phyloP scores from a whole-genome alignment of 768 basidiomycete genomes.

The Panaeolus cyanescens region DNA sequence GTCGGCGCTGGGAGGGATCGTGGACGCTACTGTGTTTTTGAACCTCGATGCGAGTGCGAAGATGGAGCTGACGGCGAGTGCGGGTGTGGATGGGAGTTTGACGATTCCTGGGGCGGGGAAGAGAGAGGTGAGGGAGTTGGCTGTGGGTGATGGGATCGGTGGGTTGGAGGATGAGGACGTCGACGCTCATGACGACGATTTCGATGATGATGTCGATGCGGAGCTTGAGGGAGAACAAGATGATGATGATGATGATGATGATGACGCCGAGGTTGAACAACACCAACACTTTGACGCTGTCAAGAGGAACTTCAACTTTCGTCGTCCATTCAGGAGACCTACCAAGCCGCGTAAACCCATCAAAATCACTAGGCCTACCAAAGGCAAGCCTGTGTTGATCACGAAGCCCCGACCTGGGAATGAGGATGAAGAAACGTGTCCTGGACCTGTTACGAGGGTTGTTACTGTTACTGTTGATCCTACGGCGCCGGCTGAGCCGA shows the following conservation, averaged over 20 bases:
- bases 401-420: too few species aligned
- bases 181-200: not conserved
- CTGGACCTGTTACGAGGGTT: not conserved
- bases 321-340: not conserved
- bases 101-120: not conserved
- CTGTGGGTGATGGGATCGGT: not conserved
- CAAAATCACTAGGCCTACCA: not conserved
- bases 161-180: not conserved
- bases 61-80: slow-evolving; percentile 28
- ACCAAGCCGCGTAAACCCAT: not conserved
- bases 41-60: slow-evolving; percentile 39
- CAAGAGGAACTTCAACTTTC: not conserved
- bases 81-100: slow-evolving; percentile 3
- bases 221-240: not conserved
- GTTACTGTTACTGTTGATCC: not conserved
- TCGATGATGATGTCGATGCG: not conserved
- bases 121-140: not conserved
- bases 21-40: slow-evolving; percentile 41
- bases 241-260: not conserved
- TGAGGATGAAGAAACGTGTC: not conserved
- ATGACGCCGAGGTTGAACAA: not conserved
- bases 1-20: slow-evolving; percentile 35
- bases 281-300: too few species aligned
- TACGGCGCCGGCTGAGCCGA: too few species aligned
- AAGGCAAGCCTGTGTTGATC: not conserved